Evolutionary conservation across 75 land plant genomes (phyloP), one percentile per base, ranked within the genome.

Genomic region (Ceratopteris richardii): DNA sequence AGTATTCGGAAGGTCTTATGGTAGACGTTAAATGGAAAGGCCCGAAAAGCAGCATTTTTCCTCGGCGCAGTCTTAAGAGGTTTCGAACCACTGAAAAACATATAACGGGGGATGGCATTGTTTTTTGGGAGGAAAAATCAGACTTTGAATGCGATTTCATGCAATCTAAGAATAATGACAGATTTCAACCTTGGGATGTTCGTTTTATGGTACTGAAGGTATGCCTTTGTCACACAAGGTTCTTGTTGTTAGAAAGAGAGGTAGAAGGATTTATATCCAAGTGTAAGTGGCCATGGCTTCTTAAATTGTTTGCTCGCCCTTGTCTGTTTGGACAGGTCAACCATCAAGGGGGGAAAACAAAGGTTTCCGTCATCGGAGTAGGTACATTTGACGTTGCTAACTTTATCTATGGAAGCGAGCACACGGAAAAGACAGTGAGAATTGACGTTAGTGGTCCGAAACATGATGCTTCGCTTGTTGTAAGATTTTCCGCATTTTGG

Each of bases 11-110:
- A 29, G 63, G 36, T n/a, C 23, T 90, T 50, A 48, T 48, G 39
- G 87, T 80, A 62, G 87, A 88, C 75, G 62, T 92, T 58, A 80
- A 77, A 63, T 92, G 98, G 98, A 88, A 82, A 56, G 95, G 89
- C 0, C 64, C 80, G 21, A 75, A 73, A 62, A 29, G 57, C 18
- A 54, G 82, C 17, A 65, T 82, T 13, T 68, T 81, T 25, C 74
- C 90, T 57, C 44, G 86, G 51, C 43, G 86, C 41, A 66, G 68
- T 58, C 54, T 80, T 62, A 85, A 60, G 72, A 66, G 87, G 61
- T 73, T 74, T 31, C 63, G 53, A 28, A 88, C 86, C 19, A 67
- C 46, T 20, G 86, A 70, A 48, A 72, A 59, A 61, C 37, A 9
- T 0, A 11, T 76, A 16, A 64, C 67, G 30, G 41, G 52, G n/a